phyloP scores from a whole-genome alignment of 192 early-diverging fungal genomes.

The Backusella morwellensis region DNA sequence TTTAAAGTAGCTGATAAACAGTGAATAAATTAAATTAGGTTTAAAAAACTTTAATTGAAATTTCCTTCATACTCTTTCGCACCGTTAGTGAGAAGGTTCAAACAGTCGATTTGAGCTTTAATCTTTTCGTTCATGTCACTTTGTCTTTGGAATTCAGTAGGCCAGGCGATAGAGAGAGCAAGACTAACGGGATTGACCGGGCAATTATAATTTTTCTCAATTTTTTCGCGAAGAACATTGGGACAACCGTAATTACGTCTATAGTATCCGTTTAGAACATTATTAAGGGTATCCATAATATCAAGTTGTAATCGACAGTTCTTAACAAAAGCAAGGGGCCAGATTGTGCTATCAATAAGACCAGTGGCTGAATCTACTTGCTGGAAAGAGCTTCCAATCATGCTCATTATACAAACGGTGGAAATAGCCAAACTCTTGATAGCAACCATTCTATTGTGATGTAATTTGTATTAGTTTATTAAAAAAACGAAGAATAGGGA shows the following conservation, averaged over 20 bases:
- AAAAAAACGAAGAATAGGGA: not conserved
- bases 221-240: not conserved
- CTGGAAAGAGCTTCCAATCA: not conserved
- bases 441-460: not conserved
- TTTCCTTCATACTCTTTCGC: not conserved
- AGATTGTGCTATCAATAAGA: not conserved
- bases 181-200: not conserved
- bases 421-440: not conserved
- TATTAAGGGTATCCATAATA: not conserved
- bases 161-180: not conserved
- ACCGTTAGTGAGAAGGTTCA: not conserved
- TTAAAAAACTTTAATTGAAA: not conserved
- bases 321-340: not conserved
- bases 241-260: not conserved
- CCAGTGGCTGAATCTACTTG: not conserved
- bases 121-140: not conserved
- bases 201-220: not conserved
- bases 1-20: not conserved
- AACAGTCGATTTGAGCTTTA: not conserved
- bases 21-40: not conserved
- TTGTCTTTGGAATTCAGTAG: constrained; percentile 3
- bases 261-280: not conserved
- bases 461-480: not conserved
- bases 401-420: not conserved
- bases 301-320: not conserved